A percentile compares a stretch with the other conserved stretches of the same genome.
These are phyloP conservation scores for Thinopyrum elongatum DNA, from an alignment of 176 grass and related monocot genomes.

Conservation along the genomic window DNA sequence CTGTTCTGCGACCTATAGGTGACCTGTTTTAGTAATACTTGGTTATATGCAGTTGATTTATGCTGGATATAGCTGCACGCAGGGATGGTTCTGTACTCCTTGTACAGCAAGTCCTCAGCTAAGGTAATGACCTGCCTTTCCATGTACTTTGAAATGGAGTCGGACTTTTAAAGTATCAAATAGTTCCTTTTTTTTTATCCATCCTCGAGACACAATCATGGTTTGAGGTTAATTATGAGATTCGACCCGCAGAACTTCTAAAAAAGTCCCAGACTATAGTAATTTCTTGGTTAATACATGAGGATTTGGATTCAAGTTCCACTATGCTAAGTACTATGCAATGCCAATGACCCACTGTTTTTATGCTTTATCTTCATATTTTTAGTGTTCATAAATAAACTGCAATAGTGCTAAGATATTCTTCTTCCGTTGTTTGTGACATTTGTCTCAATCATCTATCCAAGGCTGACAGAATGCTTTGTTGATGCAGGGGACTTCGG, in stretches of 20 bases:
- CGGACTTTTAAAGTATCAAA: neutral
- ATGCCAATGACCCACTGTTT: neutral
- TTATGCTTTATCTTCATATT: neutral
- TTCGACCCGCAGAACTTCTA: neutral
- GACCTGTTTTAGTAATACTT: slow-evolving; percentile 11
- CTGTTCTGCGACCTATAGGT: neutral
- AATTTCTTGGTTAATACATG: neutral
- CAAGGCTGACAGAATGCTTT: slow-evolving; percentile 28
- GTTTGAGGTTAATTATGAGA: neutral
- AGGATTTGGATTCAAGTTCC: neutral
- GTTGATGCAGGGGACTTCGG: slow-evolving; percentile 75
- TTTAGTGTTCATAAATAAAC: neutral
- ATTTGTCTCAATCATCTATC: neutral
- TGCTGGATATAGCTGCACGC: slow-evolving; percentile 86
- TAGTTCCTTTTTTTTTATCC: slow-evolving; percentile 2
- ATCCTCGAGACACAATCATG: neutral
- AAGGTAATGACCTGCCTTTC: slow-evolving; percentile 46
- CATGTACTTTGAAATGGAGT: slow-evolving; percentile 8
- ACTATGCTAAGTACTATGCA: neutral
- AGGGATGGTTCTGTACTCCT: slow-evolving; percentile 98
- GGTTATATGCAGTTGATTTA: slow-evolving; percentile 76
- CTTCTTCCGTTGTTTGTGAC: neutral
- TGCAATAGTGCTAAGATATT: neutral
- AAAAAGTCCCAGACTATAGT: neutral
- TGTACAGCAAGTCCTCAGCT: slow-evolving; percentile 74